phyloP scores from a whole-genome alignment of 176 grass and related monocot species.

The Aegilops tauschii region DNA sequence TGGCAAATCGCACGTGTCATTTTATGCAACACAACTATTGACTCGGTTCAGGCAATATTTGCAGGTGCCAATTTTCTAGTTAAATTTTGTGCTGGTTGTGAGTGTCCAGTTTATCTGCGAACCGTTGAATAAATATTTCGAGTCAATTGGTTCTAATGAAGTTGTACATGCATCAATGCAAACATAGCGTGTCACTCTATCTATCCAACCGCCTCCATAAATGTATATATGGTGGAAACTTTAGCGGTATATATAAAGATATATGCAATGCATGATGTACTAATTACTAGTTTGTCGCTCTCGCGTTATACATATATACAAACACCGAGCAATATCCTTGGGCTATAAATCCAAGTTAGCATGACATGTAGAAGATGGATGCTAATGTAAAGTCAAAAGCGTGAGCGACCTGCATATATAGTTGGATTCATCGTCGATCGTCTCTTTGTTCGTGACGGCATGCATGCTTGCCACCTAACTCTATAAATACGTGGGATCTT shows the following conservation, averaged over 20 bases:
- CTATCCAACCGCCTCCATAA: neutral
- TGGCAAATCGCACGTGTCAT: no score
- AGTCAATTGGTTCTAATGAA: neutral
- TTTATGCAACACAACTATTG: neutral
- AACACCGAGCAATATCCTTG: neutral
- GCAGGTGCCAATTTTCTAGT: neutral
- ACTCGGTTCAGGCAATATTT: neutral
- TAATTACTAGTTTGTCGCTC: neutral
- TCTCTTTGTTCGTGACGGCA: neutral
- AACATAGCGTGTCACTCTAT: neutral
- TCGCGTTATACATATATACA: neutral
- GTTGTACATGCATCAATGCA: neutral
- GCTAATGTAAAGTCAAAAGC: neutral
- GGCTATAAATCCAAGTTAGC: neutral
- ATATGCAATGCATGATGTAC: neutral
- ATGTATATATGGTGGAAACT: neutral
- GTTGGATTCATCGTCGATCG: neutral
- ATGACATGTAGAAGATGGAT: neutral
- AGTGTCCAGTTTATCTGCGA: neutral
- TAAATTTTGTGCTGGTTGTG: neutral
- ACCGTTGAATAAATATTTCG: neutral
- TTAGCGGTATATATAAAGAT: neutral
- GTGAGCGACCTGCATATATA: neutral
- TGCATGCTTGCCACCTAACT: neutral
- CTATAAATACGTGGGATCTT: neutral